Conservation (phyloP, 345 rosid species). For the Cardamine occulta region DNA sequence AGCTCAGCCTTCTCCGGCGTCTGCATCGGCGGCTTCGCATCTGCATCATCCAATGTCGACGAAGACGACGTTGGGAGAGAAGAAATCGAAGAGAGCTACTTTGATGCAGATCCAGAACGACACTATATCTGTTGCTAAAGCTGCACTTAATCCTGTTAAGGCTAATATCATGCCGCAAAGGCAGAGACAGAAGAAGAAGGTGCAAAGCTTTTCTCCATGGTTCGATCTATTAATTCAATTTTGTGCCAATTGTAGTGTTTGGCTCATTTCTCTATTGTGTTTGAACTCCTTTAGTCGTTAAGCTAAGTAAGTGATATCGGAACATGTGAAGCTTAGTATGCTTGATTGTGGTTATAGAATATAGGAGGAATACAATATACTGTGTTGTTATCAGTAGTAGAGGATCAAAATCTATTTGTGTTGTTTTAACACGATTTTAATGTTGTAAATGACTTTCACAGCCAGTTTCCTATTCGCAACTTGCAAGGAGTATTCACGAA, state of each 20-base stretch:
- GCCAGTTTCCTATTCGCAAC: slow-evolving; percentile 98
- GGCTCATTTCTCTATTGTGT: neutral
- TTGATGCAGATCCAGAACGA: slow-evolving; percentile 93
- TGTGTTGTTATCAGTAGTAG: slow-evolving; percentile 4
- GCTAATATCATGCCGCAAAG: slow-evolving; percentile 72
- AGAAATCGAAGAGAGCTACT: slow-evolving; percentile 77
- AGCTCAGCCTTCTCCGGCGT: slow-evolving; percentile 37
- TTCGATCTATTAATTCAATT: slow-evolving; percentile 3
- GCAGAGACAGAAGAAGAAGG: slow-evolving; percentile 74
- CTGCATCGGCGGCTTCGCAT: slow-evolving; percentile 34
- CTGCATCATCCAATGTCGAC: slow-evolving; percentile 49
- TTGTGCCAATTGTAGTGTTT: slow-evolving; percentile 6
- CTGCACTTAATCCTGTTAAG: slow-evolving; percentile 73
- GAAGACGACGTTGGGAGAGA: slow-evolving; percentile 72
- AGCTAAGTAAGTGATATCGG: neutral
- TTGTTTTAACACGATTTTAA: slow-evolving; percentile 10
- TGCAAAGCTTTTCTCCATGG: slow-evolving; percentile 19
- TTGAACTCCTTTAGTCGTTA: slow-evolving; percentile 5
- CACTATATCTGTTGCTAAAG: slow-evolving; percentile 90
- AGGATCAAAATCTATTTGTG: slow-evolving; percentile 2
- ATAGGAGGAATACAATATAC: slow-evolving; percentile 14
- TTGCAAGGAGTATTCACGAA: slow-evolving; percentile 98
- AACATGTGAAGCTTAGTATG: neutral
- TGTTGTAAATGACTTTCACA: slow-evolving; percentile 45
- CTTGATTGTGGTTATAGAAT: slow-evolving; percentile 10